A percentile compares a stretch with the other conserved stretches of the same genome.
These are phyloP conservation scores for Fusarium subglutinans DNA, from an alignment of 2,329 filamentous ascomycete genomes.

Conservation along the genomic window DNA sequence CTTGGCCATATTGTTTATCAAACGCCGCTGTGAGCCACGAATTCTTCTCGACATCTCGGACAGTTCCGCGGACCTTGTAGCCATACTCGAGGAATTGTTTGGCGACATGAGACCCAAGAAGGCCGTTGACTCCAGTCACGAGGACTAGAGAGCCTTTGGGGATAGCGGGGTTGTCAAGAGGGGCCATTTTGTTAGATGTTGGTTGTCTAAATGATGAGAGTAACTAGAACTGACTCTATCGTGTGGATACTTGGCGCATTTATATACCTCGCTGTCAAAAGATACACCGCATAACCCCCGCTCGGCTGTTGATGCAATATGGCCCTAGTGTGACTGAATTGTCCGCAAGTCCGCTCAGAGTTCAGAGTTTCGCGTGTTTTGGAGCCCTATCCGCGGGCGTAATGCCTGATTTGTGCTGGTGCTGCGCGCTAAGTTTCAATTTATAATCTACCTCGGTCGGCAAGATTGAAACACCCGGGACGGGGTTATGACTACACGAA, in stretches of 20 bases:
- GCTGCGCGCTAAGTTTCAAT: background rate
- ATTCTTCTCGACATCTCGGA: constrained; percentile 47
- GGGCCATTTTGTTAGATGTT: background rate
- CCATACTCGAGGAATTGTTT: constrained; percentile 51
- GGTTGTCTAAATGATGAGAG: background rate
- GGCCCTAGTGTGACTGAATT: background rate
- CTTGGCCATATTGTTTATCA: constrained; percentile 46
- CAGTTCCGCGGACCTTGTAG: constrained; percentile 57
- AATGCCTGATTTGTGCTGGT: constrained; percentile 1
- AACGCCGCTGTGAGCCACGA: constrained; percentile 45
- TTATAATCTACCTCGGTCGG: background rate
- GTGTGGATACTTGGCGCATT: background rate
- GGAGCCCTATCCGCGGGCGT: background rate
- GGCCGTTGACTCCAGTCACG: constrained; percentile 54
- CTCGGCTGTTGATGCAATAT: background rate
- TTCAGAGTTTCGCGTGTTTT: background rate
- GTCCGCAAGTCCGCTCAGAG: background rate
- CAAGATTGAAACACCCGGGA: background rate
- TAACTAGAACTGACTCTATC: background rate
- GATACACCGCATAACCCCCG: background rate
- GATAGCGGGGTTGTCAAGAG: constrained; percentile 29
- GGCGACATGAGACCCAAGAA: constrained; percentile 52
- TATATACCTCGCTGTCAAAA: background rate
- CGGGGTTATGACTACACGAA: background rate
- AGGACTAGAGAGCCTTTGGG: constrained; percentile 49